These are phyloP conservation scores for Phytophthora aleatoria DNA, from an alignment of 352 stramenopile genomes.

Conservation along the genomic window DNA sequence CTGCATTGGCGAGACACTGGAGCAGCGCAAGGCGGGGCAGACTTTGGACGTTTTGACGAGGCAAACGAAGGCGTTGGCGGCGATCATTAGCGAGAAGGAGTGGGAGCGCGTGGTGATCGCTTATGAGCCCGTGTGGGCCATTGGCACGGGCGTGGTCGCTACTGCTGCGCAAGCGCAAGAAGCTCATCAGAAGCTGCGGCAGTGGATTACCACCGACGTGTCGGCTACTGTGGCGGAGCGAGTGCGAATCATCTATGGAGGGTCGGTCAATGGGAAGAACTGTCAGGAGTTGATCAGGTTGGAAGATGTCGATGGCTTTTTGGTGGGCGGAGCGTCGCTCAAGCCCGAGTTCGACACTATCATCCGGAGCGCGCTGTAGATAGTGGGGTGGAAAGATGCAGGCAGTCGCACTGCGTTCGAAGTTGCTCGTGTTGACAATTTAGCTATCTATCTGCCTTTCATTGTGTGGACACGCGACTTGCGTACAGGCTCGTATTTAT, in stretches of 20 bases:
- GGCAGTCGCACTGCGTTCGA: too few species aligned
- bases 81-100: slow-evolving; percentile 82
- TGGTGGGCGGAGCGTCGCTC: slow-evolving; percentile 94
- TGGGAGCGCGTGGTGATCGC: slow-evolving; percentile 92
- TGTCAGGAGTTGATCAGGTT: slow-evolving; percentile 89
- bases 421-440: too few species aligned
- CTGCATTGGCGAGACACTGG: slow-evolving; percentile 96
- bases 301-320: slow-evolving; percentile 91
- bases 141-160: slow-evolving; percentile 96
- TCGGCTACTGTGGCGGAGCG: slow-evolving; percentile 65
- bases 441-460: too few species aligned
- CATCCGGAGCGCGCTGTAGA: slow-evolving; percentile 55
- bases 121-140: slow-evolving; percentile 98
- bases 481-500: neutral
- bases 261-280: slow-evolving; percentile 93
- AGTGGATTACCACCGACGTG: slow-evolving; percentile 78
- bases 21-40: slow-evolving; percentile 88
- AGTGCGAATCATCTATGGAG: slow-evolving; percentile 92
- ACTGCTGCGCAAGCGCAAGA: slow-evolving; percentile 95
- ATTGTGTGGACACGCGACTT: too few species aligned
- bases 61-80: slow-evolving; percentile 94
- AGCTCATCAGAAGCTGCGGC: slow-evolving; percentile 85
- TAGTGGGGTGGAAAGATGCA: neutral
- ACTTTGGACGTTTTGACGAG: slow-evolving; percentile 93
- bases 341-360: slow-evolving; percentile 93